Evolutionary conservation across 805 yeast genomes (phyloP).

Genomic region (Brettanomyces bruxellensis): DNA sequence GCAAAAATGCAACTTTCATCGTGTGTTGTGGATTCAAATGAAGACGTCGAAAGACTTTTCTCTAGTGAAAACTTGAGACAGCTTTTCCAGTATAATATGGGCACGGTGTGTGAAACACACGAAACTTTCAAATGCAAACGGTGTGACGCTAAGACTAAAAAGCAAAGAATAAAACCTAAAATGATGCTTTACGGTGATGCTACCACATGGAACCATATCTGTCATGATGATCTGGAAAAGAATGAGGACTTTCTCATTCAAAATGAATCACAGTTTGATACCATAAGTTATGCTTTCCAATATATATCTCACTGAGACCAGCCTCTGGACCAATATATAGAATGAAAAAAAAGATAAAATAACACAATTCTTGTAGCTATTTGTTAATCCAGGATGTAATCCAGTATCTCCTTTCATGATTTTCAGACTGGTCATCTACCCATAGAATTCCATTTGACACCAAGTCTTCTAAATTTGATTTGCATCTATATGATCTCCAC

Average conservation of each 20-base stretch:
- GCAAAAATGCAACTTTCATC: conserved; percentile 90
- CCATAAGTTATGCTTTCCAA: conserved; percentile 83
- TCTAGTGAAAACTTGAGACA: conserved; percentile 72
- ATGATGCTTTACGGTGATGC: conserved; percentile 97
- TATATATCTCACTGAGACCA: conserved; percentile 65
- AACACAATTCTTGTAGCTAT: neutral
- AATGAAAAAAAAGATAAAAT: neutral
- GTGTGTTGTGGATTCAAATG: conserved; percentile 94
- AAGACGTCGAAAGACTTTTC: conserved; percentile 87
- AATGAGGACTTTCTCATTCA: conserved; percentile 73
- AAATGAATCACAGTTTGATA: conserved; percentile 61
- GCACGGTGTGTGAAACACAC: conserved; percentile 82
- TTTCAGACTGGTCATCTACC: conserved; percentile 54
- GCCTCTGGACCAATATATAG: neutral
- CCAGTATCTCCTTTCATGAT: conserved; percentile 48
- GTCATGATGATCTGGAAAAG: conserved; percentile 45
- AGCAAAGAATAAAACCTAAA: conserved; percentile 55
- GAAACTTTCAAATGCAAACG: conserved; percentile 84
- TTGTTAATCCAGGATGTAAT: conserved; percentile 61
- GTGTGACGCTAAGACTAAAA: conserved; percentile 43
- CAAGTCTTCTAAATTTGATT: conserved; percentile 65
- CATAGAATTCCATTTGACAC: conserved; percentile 76
- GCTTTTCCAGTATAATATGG: conserved; percentile 59
- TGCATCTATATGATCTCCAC: conserved; percentile 62
- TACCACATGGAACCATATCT: conserved; percentile 92